Evolutionary conservation across 352 stramenopile species (phyloP).

Genomic region (Pythium guiyangense): DNA sequence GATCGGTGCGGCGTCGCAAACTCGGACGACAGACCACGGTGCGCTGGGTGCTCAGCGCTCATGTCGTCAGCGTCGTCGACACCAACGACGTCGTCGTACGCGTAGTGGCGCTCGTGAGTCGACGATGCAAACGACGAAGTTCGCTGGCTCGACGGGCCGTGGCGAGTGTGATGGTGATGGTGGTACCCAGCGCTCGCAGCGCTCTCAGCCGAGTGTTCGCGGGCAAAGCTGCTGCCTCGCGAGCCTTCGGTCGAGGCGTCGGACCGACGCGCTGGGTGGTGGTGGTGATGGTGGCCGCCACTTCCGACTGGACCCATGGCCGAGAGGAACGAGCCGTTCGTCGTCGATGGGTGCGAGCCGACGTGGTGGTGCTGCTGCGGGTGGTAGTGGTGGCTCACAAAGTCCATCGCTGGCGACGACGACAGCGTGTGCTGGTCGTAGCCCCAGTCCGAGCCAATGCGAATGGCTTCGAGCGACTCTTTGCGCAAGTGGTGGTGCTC

Average conservation of each 20-base stretch:
- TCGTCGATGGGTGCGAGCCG: constrained; percentile 1
- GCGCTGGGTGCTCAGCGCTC: neutral
- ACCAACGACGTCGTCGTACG: constrained; percentile 1
- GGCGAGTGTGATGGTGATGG: no score
- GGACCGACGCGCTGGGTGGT: constrained; percentile 1
- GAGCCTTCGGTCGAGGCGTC: constrained; percentile 5
- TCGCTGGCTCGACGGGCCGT: neutral
- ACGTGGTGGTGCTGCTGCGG: neutral
- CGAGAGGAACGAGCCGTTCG: neutral
- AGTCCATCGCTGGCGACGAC: neutral
- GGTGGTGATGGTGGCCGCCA: neutral
- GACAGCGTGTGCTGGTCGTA: constrained; percentile 11
- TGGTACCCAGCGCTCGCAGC: constrained; percentile 1
- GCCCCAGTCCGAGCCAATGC: constrained; percentile 37
- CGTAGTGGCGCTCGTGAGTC: constrained; percentile 3
- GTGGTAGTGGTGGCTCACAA: neutral
- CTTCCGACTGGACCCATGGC: neutral
- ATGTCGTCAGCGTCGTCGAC: neutral
- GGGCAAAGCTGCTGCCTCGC: constrained; percentile 3
- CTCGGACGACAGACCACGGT: constrained; percentile 4
- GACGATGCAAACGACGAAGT: constrained; percentile 8
- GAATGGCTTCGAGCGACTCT: constrained; percentile 32
- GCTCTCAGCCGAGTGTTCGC: constrained; percentile 8
- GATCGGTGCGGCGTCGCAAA: constrained; percentile 1
- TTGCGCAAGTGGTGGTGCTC: constrained; percentile 6